Conservation (phyloP, 164 flowering plant species). For the Brasenia schreberi region DNA sequence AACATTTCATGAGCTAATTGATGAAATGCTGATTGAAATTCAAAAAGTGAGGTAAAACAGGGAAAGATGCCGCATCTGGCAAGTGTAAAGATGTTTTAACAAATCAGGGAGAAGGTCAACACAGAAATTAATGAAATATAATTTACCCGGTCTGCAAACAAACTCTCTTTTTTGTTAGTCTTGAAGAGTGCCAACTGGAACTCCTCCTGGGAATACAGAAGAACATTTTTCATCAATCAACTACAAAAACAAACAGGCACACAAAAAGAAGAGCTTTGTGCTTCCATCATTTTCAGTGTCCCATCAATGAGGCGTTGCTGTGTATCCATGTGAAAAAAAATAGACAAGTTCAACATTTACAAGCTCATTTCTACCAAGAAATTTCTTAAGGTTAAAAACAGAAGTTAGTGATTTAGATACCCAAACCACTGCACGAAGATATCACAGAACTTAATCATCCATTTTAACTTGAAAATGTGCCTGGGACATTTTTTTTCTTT, state of each 20-base stretch:
- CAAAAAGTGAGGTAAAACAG: no score
- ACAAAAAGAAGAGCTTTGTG: neutral
- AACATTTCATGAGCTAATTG: no score
- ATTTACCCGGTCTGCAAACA: slow-evolving; percentile 46
- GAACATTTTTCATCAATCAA: neutral
- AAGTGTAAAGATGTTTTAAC: neutral
- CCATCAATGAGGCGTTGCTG: neutral
- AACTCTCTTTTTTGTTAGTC: slow-evolving; percentile 54
- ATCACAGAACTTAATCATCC: no score
- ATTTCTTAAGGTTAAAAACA: no score
- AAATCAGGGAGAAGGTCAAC: neutral
- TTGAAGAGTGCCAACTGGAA: slow-evolving; percentile 54
- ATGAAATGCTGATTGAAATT: no score
- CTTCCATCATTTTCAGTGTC: neutral
- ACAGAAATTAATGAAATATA: neutral
- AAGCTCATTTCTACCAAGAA: no score
- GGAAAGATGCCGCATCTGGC: neutral
- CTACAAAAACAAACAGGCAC: neutral
- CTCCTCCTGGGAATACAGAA: slow-evolving; percentile 33
- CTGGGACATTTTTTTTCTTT: no score
- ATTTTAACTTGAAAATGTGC: no score
- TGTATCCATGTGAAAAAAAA: neutral
- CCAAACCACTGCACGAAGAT: no score
- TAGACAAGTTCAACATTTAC: no score
- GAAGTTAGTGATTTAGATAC: no score